These are phyloP conservation scores for Selenicereus undatus DNA, from an alignment of 148 eudicot species.

Conservation along the genomic window DNA sequence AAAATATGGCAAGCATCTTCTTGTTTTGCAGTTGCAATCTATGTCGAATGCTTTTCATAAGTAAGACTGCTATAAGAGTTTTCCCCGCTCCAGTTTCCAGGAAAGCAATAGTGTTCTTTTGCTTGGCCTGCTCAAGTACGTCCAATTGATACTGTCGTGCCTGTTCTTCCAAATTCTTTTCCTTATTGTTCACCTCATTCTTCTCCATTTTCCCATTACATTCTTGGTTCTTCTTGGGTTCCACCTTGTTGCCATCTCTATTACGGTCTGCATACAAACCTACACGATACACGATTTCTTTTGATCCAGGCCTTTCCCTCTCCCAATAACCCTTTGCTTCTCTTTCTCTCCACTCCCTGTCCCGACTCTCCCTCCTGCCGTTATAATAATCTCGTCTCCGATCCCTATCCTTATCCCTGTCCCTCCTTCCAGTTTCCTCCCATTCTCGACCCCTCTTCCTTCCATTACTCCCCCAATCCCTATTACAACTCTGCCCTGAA, in stretches of 20 bases:
- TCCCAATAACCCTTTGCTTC: constrained; percentile 90
- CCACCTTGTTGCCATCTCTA: constrained; percentile 41
- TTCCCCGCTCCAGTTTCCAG: constrained; percentile 99
- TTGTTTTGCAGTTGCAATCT: constrained; percentile 59
- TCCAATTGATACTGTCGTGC: constrained; percentile 92
- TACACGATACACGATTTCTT: constrained; percentile 68
- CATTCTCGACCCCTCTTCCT: constrained; percentile 28
- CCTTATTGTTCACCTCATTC: constrained; percentile 33
- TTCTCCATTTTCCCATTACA: constrained; percentile 39
- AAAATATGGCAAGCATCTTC: constrained; percentile 81
- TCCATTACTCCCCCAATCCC: constrained; percentile 25
- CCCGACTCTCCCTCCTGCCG: constrained; percentile 50
- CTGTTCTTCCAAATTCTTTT: constrained; percentile 61
- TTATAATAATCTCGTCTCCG: constrained; percentile 44
- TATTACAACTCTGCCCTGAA: constrained; percentile 27
- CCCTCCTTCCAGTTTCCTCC: constrained; percentile 27
- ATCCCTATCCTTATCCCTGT: constrained; percentile 49
- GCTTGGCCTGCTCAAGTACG: constrained; percentile 93
- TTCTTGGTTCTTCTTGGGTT: constrained; percentile 37
- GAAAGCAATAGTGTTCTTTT: constrained; percentile 90
- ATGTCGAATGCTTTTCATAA: constrained; percentile 58
- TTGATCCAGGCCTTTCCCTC: constrained; percentile 58
- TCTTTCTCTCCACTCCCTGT: constrained; percentile 58
- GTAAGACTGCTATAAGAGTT: constrained; percentile 90
- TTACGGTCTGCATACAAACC: constrained; percentile 65